Evolutionary conservation across 208 protist species (phyloP).

Genomic region (Vickermania spadyakhi): DNA sequence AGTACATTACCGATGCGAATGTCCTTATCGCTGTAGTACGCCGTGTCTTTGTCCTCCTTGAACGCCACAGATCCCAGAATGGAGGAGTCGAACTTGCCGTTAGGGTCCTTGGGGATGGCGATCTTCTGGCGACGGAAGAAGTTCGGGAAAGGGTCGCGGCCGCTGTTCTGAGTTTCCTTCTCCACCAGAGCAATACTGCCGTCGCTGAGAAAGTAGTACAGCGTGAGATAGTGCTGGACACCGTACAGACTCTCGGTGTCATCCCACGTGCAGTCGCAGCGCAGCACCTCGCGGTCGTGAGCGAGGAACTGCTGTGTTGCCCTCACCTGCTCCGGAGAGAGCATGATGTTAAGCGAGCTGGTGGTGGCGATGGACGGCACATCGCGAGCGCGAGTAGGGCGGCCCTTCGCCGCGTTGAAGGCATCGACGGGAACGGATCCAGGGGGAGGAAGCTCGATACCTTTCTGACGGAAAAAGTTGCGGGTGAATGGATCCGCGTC

Average conservation of each 20-base stretch:
- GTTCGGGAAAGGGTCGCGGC: conserved; percentile 94
- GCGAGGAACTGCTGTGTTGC: conserved; percentile 88
- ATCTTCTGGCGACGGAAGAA: conserved; percentile 92
- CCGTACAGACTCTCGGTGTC: conserved; percentile 84
- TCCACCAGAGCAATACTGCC: conserved; percentile 94
- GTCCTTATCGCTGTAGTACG: conserved; percentile 93
- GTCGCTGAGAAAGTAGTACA: conserved; percentile 97
- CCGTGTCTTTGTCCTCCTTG: conserved; percentile 78
- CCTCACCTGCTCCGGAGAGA: conserved; percentile 80
- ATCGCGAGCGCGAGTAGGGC: conserved; percentile 55
- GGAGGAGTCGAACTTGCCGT: conserved; percentile 50
- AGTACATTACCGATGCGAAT: conserved; percentile 89
- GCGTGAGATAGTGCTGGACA: conserved; percentile 85
- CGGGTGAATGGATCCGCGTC: conserved; percentile 93
- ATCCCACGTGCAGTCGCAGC: conserved; percentile 96
- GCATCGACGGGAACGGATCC: conserved; percentile 57
- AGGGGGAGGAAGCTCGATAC: conserved; percentile 36
- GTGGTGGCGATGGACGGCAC: conserved; percentile 70
- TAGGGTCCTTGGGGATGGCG: conserved; percentile 48
- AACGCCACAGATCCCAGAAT: conserved; percentile 93
- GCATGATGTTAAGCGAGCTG: conserved; percentile 52
- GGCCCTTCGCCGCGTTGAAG: conserved; percentile 39
- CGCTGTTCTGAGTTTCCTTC: conserved; percentile 92
- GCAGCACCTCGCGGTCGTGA: conserved; percentile 94
- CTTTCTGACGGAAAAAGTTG: conserved; percentile 63